Base-by-base conservation (phyloP, 2,329 filamentous ascomycete genomes). In the Fusarium sarcochroum region DNA sequence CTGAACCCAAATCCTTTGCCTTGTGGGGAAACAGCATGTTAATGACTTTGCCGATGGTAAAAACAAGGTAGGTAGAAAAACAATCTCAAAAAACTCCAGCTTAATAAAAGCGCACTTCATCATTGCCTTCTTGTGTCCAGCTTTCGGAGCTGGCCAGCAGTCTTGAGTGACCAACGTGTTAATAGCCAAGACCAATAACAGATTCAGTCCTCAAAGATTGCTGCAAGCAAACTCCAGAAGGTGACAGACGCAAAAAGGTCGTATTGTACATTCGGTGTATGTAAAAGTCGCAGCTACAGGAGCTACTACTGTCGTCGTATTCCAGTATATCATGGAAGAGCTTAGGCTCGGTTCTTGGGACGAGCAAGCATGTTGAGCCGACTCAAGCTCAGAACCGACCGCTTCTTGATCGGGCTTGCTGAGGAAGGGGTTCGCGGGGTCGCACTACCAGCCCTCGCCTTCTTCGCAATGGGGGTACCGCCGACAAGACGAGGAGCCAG, bases 361-460 rank as follows among this genome's bases (percentile, higher is more conserved):
- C 83, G 82, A 46, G 89, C 84, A 23, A 90, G 83, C 85, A 88
- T 86, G 72, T 89, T 86, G 56, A 90, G 80, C 62, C 89, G 83
- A 74, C 86, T 89, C 61, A 89, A 75, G 67, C 83, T 90, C 58
- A 90, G 76, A 23, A 84, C 80, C 7, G 73, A 71, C 61, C 78
- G 82, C 80, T 87, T 89, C 81, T 87, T 88, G 50, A 77, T 78
- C 6, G 87, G 82, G 54, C 81, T 87, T 4, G 71, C 72, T 14
- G 77, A 76, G 14, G 60, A 62, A 49, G 76, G 73, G 14, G 75
- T 66, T 25, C 71, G 63, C 17, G 71, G 56, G 15, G 70, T 55
- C 3, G 68, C 66, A 21, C 66, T 75, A 23, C 69, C 76, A 30
- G 75, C 67, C 37, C 67, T 73, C 42, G 77, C 73, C 72, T 81